A percentile compares a stretch with the other conserved stretches of the same genome.
These are phyloP conservation scores for Panellus pusillus DNA, from an alignment of 768 basidiomycete genomes.

Conservation along the genomic window DNA sequence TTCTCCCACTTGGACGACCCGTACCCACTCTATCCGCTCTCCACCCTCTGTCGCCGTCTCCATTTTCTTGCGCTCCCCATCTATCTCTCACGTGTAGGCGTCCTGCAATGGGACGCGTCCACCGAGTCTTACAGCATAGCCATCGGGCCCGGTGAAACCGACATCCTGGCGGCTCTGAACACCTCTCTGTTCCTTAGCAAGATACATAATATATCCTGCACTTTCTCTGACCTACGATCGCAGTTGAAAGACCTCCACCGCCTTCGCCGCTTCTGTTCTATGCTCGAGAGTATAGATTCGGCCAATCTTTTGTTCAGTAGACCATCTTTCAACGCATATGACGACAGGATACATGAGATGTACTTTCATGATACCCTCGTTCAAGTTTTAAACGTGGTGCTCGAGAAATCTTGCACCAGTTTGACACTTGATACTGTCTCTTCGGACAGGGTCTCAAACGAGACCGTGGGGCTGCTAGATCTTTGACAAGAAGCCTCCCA, in stretches of 20 bases:
- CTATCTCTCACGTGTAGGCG: slow-evolving; percentile 10
- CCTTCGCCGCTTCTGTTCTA: slow-evolving; percentile 8
- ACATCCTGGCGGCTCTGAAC: too few species aligned
- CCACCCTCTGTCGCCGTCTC: too few species aligned
- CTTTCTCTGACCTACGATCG: not conserved
- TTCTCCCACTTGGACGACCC: too few species aligned
- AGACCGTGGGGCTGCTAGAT: not conserved
- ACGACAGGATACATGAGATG: not conserved
- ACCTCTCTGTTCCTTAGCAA: too few species aligned
- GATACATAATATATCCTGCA: too few species aligned
- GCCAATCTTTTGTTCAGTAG: slow-evolving; percentile 2
- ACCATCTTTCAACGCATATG: not conserved
- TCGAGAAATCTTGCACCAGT: slow-evolving; percentile 13
- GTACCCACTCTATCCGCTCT: too few species aligned
- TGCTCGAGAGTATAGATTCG: too few species aligned
- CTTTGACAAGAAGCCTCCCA: too few species aligned
- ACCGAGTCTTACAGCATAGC: slow-evolving; percentile 8
- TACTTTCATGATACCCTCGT: not conserved
- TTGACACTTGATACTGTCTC: slow-evolving; percentile 1
- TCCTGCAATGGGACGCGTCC: not conserved
- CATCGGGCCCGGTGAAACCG: not conserved
- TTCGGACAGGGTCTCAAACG: not conserved
- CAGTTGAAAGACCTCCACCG: slow-evolving; percentile 6
- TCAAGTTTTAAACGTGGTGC: slow-evolving; percentile 3
- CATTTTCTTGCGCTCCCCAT: too few species aligned